A percentile compares a stretch with the other conserved stretches of the same genome.
Conservation (phyloP, 2,329 filamentous ascomycete genomes). For the Venturia aucupariae region DNA sequence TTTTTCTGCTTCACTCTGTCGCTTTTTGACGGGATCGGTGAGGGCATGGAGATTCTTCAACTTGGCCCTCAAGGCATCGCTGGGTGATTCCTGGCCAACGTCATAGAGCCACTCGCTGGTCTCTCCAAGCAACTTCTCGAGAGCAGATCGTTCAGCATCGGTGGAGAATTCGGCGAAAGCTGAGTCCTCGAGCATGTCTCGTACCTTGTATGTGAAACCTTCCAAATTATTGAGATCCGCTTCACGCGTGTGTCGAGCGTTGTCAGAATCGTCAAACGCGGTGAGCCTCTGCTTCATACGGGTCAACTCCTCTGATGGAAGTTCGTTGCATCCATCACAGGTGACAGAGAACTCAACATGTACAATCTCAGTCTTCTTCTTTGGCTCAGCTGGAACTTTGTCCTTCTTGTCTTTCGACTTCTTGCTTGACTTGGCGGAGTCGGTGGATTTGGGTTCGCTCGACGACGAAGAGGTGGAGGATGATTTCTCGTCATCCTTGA, state of each 20-base stretch:
- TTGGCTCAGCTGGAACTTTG: conserved; percentile 33
- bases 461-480: conserved; percentile 30
- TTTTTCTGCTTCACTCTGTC: conserved; percentile 61
- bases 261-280: conserved; percentile 80
- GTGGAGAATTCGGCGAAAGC: conserved; percentile 49
- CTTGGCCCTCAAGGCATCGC: conserved; percentile 64
- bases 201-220: conserved; percentile 78
- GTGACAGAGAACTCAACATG: conserved; percentile 39
- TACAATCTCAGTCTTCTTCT: conserved; percentile 44
- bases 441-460: conserved; percentile 26
- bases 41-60: conserved; percentile 70
- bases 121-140: conserved; percentile 59
- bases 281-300: conserved; percentile 58
- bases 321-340: conserved; percentile 42
- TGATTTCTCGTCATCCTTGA: conserved; percentile 50
- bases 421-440: conserved; percentile 34
- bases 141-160: conserved; percentile 52
- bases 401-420: conserved; percentile 31
- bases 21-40: conserved; percentile 65
- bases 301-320: conserved; percentile 51
- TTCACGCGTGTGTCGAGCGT: conserved; percentile 64
- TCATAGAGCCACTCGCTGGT: conserved; percentile 87
- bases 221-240: conserved; percentile 91
- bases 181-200: conserved; percentile 71
- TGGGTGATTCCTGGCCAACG: conserved; percentile 67